Percentiles rank a stretch among this genome's conserved stretches.
Conservation (phyloP, 305 asterid species). For the Stenogyne calaminthoides region DNA sequence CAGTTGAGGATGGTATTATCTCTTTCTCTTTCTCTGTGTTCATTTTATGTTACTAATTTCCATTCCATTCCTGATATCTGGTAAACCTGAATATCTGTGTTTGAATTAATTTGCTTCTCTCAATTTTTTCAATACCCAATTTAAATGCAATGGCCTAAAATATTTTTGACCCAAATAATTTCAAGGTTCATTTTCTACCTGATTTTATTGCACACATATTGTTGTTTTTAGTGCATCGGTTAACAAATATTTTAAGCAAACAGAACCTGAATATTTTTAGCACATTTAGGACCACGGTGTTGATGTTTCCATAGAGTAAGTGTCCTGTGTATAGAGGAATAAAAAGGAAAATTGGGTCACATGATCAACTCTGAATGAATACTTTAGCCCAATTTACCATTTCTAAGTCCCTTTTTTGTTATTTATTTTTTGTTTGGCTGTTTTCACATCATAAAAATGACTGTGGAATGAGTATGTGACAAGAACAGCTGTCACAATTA, state of each 20-base stretch:
- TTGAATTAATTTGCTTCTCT: neutral
- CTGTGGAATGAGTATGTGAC: too few species aligned
- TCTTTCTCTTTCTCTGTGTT: neutral
- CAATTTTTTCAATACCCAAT: neutral
- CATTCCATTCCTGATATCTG: neutral
- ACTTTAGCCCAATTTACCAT: neutral
- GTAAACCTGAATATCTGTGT: neutral
- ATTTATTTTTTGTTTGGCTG: neutral
- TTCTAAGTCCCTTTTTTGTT: neutral
- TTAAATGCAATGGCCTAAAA: neutral
- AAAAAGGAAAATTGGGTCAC: neutral
- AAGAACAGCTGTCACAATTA: neutral
- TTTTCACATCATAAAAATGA: neutral
- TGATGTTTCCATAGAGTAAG: too few species aligned
- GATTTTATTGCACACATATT: neutral
- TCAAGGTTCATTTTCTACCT: neutral
- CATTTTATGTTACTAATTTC: neutral
- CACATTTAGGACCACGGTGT: too few species aligned
- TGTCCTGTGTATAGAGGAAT: neutral
- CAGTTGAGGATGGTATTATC: constrained; percentile 44
- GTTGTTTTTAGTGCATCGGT: neutral
- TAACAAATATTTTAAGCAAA: too few species aligned
- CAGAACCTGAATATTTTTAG: too few species aligned
- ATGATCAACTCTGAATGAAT: neutral
- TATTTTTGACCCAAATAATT: neutral